phyloP scores from a whole-genome alignment of 768 basidiomycete genomes.

The Leccinum ochraceum region DNA sequence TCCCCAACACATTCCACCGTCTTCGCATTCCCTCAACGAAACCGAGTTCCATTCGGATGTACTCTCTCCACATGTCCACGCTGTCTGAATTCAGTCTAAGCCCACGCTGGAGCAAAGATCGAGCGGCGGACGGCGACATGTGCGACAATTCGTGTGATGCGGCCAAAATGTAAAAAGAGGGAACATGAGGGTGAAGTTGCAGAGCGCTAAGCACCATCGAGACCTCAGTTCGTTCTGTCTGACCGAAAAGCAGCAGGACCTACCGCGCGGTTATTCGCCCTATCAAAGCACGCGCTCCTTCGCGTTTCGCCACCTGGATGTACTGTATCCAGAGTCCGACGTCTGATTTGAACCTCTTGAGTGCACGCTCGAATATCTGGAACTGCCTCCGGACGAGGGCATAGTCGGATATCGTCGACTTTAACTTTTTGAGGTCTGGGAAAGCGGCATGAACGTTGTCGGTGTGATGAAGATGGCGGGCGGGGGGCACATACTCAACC shows the following conservation, averaged over 20 bases:
- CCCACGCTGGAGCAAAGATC: slow-evolving; percentile 82
- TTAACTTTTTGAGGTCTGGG: slow-evolving; percentile 33
- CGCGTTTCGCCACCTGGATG: slow-evolving; percentile 78
- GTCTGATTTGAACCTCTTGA: slow-evolving; percentile 87
- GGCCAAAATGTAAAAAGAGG: slow-evolving; percentile 79
- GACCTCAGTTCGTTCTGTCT: slow-evolving; percentile 8
- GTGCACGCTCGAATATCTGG: slow-evolving; percentile 88
- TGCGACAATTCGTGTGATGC: slow-evolving; percentile 81
- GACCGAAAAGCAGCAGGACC: slow-evolving; percentile 20
- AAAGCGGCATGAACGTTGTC: background rate
- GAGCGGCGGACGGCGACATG: slow-evolving; percentile 74
- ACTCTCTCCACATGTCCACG: slow-evolving; percentile 83
- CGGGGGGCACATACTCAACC: slow-evolving; percentile 55
- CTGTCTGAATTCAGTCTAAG: slow-evolving; percentile 75
- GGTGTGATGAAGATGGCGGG: background rate
- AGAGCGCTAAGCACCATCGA: slow-evolving; percentile 57
- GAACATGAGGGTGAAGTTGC: slow-evolving; percentile 80
- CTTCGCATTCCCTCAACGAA: slow-evolving; percentile 80
- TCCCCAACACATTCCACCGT: slow-evolving; percentile 80
- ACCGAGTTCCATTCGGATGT: slow-evolving; percentile 86
- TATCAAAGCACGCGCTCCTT: slow-evolving; percentile 77
- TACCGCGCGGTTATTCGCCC: slow-evolving; percentile 82
- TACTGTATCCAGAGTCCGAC: slow-evolving; percentile 89
- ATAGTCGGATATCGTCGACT: slow-evolving; percentile 77
- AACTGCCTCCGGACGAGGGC: slow-evolving; percentile 83